A percentile compares a stretch with the other conserved stretches of the same genome.
These are phyloP conservation scores for Aspergillus sergii DNA, from an alignment of 2,329 filamentous ascomycete species.

Conservation along the genomic window DNA sequence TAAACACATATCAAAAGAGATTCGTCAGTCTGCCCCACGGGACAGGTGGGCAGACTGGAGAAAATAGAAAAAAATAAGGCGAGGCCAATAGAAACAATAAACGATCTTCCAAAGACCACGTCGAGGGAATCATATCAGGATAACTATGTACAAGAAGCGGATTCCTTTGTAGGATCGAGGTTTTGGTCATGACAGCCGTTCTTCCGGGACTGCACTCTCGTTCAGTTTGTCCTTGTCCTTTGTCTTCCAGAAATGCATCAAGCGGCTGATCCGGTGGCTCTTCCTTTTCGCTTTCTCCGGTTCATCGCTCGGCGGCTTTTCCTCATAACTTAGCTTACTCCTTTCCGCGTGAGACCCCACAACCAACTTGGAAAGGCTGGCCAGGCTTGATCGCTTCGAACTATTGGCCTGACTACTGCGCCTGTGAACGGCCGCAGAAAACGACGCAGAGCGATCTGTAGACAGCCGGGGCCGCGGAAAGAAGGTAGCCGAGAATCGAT, in stretches of 20 bases:
- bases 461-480: conserved; percentile 44
- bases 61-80: conserved; percentile 18
- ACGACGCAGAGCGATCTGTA: conserved; percentile 48
- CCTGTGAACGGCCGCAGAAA: conserved; percentile 43
- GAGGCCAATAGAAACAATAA: conserved; percentile 9
- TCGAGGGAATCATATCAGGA: conserved; percentile 24
- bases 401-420: conserved; percentile 43
- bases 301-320: conserved; percentile 45
- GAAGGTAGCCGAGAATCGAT: conserved; percentile 48
- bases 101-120: conserved; percentile 24
- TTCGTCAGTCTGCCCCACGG: conserved; percentile 35
- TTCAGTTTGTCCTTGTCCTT: conserved; percentile 47
- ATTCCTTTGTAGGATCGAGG: conserved; percentile 18
- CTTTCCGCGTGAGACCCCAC: conserved; percentile 47
- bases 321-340: conserved; percentile 49
- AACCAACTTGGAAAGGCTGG: conserved; percentile 52
- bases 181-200: conserved; percentile 26
- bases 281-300: conserved; percentile 47
- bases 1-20: conserved; percentile 35
- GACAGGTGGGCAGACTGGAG: conserved; percentile 19
- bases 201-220: conserved; percentile 22
- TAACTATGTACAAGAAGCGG: conserved; percentile 17
- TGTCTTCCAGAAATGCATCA: conserved; percentile 53
- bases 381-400: conserved; percentile 51
- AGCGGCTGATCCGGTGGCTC: conserved; percentile 48